Base-by-base conservation (phyloP, 352 stramenopile genomes). In the Discostella stelligera region DNA sequence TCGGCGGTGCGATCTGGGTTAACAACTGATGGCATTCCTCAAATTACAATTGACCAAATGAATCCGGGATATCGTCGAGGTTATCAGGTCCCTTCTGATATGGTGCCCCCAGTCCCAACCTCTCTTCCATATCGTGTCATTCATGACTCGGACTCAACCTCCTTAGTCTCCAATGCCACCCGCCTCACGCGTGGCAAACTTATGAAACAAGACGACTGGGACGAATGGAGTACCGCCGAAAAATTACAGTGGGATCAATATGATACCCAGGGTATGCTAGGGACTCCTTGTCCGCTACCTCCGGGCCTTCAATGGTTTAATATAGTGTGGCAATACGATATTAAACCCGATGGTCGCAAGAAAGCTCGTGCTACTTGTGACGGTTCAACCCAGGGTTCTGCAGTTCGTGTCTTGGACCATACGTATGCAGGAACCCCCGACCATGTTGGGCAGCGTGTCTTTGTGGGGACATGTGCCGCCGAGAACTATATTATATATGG, bases 371-470 rank as follows among this genome's bases (percentile, higher is more conserved):
- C 53, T n/a, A 59, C 66, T 0, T 65, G 39, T 60, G 55, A 74
- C 39, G 66, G 66, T 8, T 74, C 66, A 27, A 46, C 55, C 3
- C 37, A 54, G 3, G n/a, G 18, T 0, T 23, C 16, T 6, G 54
- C 58, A 32, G 65, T 61, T 32, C 60, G 68, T 16, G 56, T 78
- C 18, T 21, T 73, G 5, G 74, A 71, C 16, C 14, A 52, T 8
- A 84, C 66, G 0, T 77, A 80, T 32, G 59, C 66, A 0, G 74
- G 63, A 7, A 75, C 62, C 50, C 48, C 79, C 39, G 66, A 85
- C 59, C 65, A 74, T 67, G 69, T 64, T 0, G 44, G 65, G 14
- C 60, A 66, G 32, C 50, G 74, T 3, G 1, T 85, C 18, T 74
- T 74, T n/a, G 66, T 66, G 18, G 20, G 53, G 14, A 41, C 46